These are phyloP conservation scores for Phycomyces blakesleeanus DNA, from an alignment of 192 early-diverging fungal genomes.

Conservation along the genomic window DNA sequence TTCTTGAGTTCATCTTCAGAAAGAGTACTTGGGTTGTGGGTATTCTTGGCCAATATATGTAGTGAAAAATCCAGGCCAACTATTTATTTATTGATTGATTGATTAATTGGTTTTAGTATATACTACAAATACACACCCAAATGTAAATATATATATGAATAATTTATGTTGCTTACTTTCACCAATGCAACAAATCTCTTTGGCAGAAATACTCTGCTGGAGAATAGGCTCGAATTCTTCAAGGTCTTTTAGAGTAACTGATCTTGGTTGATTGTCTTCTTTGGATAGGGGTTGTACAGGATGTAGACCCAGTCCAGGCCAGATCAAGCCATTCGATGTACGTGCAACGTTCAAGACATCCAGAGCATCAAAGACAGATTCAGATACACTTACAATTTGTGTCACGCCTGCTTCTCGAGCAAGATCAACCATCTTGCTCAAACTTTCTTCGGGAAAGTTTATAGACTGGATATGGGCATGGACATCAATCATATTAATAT, in stretches of 20 bases:
- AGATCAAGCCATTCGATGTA: constrained; percentile 35
- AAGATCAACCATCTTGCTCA: constrained; percentile 18
- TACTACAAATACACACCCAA: neutral
- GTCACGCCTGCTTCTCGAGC: constrained; percentile 39
- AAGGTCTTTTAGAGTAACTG: constrained; percentile 36
- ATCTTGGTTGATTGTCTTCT: constrained; percentile 33
- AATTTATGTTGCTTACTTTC: constrained; percentile 27
- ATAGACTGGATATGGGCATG: constrained; percentile 50
- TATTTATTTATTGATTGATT: neutral
- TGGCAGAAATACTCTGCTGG: constrained; percentile 23
- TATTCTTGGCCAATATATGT: constrained; percentile 33
- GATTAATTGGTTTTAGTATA: neutral
- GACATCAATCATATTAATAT: constrained; percentile 43
- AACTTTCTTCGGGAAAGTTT: constrained; percentile 34
- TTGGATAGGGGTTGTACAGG: constrained; percentile 43
- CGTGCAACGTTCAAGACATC: constrained; percentile 37
- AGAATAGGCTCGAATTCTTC: constrained; percentile 42
- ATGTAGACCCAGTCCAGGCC: constrained; percentile 48
- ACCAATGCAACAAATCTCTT: constrained; percentile 38
- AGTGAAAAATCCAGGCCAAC: constrained; percentile 52
- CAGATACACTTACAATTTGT: constrained; percentile 49
- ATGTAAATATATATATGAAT: too few relatives aligned
- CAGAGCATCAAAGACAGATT: constrained; percentile 45
- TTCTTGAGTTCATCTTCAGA: constrained; percentile 41
- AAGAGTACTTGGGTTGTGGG: constrained; percentile 23